phyloP scores from a whole-genome alignment of 2,329 filamentous ascomycete species.

The Aspergillus tanneri region DNA sequence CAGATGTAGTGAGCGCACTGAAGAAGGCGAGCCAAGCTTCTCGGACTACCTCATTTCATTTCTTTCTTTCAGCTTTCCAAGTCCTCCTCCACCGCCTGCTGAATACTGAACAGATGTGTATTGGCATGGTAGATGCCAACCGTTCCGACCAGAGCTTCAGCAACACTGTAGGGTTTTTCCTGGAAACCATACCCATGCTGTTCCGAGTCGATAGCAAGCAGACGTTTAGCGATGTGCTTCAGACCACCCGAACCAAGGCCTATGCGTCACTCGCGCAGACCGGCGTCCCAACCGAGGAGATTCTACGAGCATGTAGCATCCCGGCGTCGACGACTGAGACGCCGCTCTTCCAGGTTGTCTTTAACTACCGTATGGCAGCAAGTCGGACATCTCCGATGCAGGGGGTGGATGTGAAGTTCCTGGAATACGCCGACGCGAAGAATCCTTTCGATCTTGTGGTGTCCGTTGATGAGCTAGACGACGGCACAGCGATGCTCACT shows the following conservation, averaged over 20 bases:
- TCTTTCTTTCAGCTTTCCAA: conserved; percentile 38
- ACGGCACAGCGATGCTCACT: conserved; percentile 8
- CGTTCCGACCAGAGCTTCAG: conserved; percentile 28
- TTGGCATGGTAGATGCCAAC: conserved; percentile 45
- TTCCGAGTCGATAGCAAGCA: conserved; percentile 18
- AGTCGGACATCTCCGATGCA: conserved; percentile 1
- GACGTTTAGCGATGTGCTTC: conserved; percentile 20
- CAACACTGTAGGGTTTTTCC: conserved; percentile 38
- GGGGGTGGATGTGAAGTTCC: conserved; percentile 10
- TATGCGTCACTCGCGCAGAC: conserved; percentile 27
- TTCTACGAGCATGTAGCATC: conserved; percentile 32
- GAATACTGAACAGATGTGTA: conserved; percentile 34
- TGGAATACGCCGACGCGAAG: conserved; percentile 65
- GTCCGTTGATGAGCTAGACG: conserved; percentile 5
- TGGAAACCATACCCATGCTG: conserved; percentile 43
- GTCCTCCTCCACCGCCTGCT: conserved; percentile 29
- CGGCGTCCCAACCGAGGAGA: conserved; percentile 32
- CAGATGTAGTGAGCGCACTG: conserved; percentile 10
- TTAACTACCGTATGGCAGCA: conserved; percentile 31
- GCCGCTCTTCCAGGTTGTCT: conserved; percentile 40
- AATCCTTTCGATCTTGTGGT: conserved; percentile 75
- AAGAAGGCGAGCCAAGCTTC: conserved; percentile 13
- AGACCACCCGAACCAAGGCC: conserved; percentile 16
- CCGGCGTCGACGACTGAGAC: conserved; percentile 23
- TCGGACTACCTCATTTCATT: conserved; percentile 31